A percentile compares a stretch with the other conserved stretches of the same genome.
These are phyloP conservation scores for Benincasa hispida DNA, from an alignment of 306 rosid species.

Conservation along the genomic window DNA sequence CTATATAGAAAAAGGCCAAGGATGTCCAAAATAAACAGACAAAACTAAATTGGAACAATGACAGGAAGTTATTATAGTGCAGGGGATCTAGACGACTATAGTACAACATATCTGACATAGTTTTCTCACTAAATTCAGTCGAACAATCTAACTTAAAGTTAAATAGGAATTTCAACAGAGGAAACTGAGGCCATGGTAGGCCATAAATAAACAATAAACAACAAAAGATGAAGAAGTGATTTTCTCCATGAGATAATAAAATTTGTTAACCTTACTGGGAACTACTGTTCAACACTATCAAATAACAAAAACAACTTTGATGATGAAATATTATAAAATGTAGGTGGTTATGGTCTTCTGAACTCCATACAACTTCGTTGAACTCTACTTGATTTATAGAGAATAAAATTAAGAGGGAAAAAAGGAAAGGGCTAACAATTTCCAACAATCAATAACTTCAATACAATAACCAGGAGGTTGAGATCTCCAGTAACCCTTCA, in stretches of 20 bases:
- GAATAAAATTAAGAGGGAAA: neutral
- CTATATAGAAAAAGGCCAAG: too few species aligned
- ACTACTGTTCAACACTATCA: neutral
- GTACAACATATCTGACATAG: neutral
- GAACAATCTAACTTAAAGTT: neutral
- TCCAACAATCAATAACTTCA: neutral
- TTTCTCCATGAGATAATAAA: neutral
- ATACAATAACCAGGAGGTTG: neutral
- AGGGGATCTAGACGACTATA: neutral
- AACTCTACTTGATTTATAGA: neutral
- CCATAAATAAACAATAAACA: neutral
- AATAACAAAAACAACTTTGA: neutral
- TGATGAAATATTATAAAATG: neutral
- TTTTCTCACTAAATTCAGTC: neutral
- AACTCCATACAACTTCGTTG: neutral
- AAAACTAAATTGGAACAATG: neutral
- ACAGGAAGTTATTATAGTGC: neutral
- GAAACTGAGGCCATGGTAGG: neutral
- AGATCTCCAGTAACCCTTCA: neutral
- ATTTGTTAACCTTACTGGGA: neutral
- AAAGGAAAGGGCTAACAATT: neutral
- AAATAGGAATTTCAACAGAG: neutral
- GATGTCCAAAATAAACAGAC: neutral
- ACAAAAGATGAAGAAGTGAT: neutral
- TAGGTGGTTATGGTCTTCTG: neutral